Evolutionary conservation across 768 basidiomycete species (phyloP).

Genomic region (Naganishia kalamii): DNA sequence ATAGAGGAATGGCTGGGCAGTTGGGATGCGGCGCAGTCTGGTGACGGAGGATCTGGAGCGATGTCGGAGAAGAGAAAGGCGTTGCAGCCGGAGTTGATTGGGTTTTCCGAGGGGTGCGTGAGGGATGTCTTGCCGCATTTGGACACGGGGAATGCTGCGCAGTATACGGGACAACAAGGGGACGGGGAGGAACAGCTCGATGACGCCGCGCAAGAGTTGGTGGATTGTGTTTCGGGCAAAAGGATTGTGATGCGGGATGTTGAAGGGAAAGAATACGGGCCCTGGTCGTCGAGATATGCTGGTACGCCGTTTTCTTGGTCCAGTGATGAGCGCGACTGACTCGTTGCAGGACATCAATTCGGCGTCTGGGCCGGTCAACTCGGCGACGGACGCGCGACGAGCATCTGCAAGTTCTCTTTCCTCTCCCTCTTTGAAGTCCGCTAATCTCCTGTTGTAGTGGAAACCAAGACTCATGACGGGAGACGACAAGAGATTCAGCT

Average conservation of each 20-base stretch:
- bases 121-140: constrained; percentile 74
- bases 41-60: background rate
- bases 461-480: constrained; percentile 64
- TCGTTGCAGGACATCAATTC: constrained; percentile 37
- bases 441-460: constrained; percentile 52
- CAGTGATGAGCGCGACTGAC: background rate
- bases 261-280: constrained; percentile 54
- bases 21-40: constrained; percentile 57
- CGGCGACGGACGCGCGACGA: constrained; percentile 92
- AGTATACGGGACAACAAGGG: constrained; percentile 52
- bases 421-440: background rate
- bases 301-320: constrained; percentile 65
- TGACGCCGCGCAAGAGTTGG: constrained; percentile 58
- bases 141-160: constrained; percentile 77
- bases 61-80: constrained; percentile 27
- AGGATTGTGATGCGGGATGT: constrained; percentile 57
- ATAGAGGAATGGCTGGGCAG: constrained; percentile 71
- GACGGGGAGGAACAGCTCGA: constrained; percentile 32
- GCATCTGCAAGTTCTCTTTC: constrained; percentile 55
- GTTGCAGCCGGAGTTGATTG: constrained; percentile 54
- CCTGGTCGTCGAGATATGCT: constrained; percentile 86
- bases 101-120: constrained; percentile 62
- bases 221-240: constrained; percentile 75
- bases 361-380: constrained; percentile 79
- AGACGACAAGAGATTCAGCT: constrained; percentile 76